Evolutionary conservation across 192 early-diverging fungal genomes (phyloP).

Genomic region (Podila minutissima): DNA sequence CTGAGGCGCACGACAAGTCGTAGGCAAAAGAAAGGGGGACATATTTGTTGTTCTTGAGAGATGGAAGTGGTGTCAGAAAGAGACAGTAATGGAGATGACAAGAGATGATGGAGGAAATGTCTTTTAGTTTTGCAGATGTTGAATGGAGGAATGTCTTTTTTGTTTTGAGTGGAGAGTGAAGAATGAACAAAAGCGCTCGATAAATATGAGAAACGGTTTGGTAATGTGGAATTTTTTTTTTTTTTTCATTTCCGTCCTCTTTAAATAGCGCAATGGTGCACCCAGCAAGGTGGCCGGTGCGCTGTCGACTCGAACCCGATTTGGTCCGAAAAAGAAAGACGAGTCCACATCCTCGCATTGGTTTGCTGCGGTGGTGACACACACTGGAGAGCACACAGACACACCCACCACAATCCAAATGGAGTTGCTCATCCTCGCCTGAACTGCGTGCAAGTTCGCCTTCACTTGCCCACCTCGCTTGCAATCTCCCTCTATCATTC

Average conservation of each 20-base stretch:
- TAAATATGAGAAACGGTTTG: background rate
- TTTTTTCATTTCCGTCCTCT: no score
- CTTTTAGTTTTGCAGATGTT: no score
- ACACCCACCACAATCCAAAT: background rate
- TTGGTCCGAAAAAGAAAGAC: background rate
- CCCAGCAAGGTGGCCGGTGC: background rate
- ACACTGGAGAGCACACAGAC: background rate
- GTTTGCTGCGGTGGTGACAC: no score
- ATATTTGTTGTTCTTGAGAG: constrained; percentile 5
- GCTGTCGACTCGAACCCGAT: background rate
- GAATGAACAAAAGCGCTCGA: background rate
- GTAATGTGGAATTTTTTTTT: no score
- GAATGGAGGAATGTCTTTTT: no score
- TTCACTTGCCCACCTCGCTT: background rate
- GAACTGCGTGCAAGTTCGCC: background rate
- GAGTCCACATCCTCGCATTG: background rate
- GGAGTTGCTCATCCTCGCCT: background rate
- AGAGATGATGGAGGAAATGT: background rate
- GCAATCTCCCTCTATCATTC: background rate
- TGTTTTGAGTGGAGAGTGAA: background rate
- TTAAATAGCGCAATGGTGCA: no score
- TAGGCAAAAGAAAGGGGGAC: constrained; percentile 27
- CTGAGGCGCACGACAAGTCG: constrained; percentile 30
- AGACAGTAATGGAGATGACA: background rate
- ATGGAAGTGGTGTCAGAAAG: background rate